phyloP scores from a whole-genome alignment of 23 red algal genomes.

The Gracilaria gracilis region DNA sequence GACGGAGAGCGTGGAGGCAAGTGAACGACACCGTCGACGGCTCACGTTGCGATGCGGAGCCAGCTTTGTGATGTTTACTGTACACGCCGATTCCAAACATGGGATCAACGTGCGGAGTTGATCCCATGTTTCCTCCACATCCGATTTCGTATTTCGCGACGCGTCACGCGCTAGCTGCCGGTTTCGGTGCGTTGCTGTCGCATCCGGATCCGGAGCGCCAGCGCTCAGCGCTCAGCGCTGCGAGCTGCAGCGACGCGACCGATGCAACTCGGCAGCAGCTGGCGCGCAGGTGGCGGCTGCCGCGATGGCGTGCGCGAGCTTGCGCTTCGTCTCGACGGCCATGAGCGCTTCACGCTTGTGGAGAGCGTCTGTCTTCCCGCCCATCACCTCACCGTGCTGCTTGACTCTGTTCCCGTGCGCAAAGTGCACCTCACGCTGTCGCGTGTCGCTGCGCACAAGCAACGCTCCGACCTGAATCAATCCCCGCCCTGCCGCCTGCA shows the following conservation, averaged over 20 bases:
- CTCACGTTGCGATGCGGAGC: neutral
- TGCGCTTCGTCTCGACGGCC: neutral
- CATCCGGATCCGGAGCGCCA: no score
- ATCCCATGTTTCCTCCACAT: neutral
- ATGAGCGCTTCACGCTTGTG: neutral
- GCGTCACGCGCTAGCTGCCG: neutral
- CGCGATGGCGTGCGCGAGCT: neutral
- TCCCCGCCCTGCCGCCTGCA: constrained; percentile 16
- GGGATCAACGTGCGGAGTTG: neutral
- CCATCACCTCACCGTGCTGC: neutral
- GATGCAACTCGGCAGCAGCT: neutral
- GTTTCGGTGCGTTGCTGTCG: neutral
- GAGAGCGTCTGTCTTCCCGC: constrained; percentile 14
- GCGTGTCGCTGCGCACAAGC: neutral
- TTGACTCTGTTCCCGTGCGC: constrained; percentile 28
- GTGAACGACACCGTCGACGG: neutral
- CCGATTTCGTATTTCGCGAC: neutral
- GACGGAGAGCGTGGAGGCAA: neutral
- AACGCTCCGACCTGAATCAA: neutral
- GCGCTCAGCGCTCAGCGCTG: no score
- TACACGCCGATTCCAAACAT: neutral
- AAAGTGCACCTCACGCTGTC: neutral
- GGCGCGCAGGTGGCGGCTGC: neutral
- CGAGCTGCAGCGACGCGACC: no score
- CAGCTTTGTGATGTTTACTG: neutral